Evolutionary conservation across 257 asterid species (phyloP).

Genomic region (Plectranthus barbatus): DNA sequence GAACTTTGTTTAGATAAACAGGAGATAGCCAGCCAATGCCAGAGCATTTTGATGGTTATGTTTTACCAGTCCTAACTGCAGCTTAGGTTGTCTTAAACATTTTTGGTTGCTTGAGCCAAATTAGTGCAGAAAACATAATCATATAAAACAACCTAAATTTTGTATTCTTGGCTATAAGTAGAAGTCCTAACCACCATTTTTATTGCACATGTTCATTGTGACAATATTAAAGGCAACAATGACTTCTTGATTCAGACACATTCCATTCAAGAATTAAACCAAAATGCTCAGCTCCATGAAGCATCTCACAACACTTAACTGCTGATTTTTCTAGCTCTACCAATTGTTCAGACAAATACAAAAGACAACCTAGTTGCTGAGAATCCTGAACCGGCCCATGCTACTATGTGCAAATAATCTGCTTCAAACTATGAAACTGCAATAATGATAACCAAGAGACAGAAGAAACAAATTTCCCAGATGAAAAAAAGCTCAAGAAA

Average conservation of each 20-base stretch:
- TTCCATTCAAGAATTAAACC: background rate
- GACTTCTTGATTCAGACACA: background rate
- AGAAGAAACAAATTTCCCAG: background rate
- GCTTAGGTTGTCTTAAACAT: background rate
- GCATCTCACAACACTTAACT: background rate
- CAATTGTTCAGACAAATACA: background rate
- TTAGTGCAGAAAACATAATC: too few relatives aligned
- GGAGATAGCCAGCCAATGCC: too few relatives aligned
- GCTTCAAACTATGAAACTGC: background rate
- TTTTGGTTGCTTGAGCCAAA: too few relatives aligned
- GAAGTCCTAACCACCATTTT: background rate
- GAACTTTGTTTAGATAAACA: too few relatives aligned
- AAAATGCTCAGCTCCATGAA: background rate
- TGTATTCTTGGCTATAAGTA: background rate
- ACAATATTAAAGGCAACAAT: background rate
- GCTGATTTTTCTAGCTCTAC: background rate
- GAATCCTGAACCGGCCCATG: slow-evolving; percentile 17
- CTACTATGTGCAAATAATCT: slow-evolving; percentile 17
- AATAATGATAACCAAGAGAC: background rate
- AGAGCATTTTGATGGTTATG: too few relatives aligned
- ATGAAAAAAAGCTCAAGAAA: background rate
- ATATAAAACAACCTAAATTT: background rate
- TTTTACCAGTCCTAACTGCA: too few relatives aligned
- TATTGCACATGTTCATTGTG: background rate
- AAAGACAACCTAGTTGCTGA: slow-evolving; percentile 2